A percentile compares a stretch with the other conserved stretches of the same genome.
Evolutionary conservation across 106 monocot species (phyloP).

Genomic region (Iris macrosiphon): DNA sequence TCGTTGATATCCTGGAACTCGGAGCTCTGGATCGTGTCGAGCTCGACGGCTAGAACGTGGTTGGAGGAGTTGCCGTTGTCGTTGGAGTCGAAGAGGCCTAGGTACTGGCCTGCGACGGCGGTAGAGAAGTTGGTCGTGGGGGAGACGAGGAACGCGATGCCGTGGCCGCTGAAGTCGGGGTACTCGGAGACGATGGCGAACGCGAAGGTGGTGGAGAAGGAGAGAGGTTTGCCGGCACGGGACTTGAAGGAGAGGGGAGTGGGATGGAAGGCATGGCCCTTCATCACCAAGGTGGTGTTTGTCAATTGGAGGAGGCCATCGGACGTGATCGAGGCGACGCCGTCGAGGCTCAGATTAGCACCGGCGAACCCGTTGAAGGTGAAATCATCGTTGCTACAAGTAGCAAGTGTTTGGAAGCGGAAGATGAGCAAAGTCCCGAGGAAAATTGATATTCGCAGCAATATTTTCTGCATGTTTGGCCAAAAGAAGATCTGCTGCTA

Average conservation of each 20-base stretch:
- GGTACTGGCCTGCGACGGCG: slow-evolving; percentile 10
- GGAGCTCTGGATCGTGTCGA: slow-evolving; percentile 23
- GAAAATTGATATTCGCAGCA: not conserved
- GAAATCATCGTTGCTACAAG: slow-evolving; percentile 1
- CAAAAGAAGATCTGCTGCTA: no score
- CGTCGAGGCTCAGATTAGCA: slow-evolving; percentile 21
- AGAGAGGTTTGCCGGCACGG: not conserved
- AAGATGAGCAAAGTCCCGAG: not conserved
- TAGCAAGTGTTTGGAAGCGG: not conserved
- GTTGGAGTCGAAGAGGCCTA: slow-evolving; percentile 17
- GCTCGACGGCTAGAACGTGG: slow-evolving; percentile 32
- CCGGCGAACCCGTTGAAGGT: slow-evolving; percentile 22
- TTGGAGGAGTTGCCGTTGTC: slow-evolving; percentile 25
- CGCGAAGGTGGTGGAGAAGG: slow-evolving; percentile 47
- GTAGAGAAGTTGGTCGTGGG: slow-evolving; percentile 16
- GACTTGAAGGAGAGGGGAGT: slow-evolving; percentile 10
- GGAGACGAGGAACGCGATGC: slow-evolving; percentile 29
- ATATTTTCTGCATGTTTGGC: not conserved
- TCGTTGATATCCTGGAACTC: slow-evolving; percentile 32
- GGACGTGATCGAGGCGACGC: slow-evolving; percentile 11
- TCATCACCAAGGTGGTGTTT: slow-evolving; percentile 7
- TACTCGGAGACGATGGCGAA: slow-evolving; percentile 18
- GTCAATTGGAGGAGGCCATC: slow-evolving; percentile 31
- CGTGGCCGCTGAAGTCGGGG: slow-evolving; percentile 15
- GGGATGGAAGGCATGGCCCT: slow-evolving; percentile 32